Base-by-base conservation (phyloP, 176 grass and related monocot genomes). In the Oryza coarctata region DNA sequence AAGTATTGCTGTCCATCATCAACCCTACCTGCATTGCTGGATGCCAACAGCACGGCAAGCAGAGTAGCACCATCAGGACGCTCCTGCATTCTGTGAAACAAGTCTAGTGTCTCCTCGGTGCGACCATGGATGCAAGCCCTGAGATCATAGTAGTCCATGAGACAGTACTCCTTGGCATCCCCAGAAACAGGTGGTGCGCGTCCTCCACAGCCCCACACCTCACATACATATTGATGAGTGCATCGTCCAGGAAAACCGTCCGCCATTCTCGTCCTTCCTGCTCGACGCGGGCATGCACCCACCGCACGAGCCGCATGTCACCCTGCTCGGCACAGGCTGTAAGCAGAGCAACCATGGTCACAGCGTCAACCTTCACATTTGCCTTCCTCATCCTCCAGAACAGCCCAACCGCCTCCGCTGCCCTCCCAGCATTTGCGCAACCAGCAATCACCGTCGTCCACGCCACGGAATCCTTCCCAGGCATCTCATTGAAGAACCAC, bases 121-220 rank as follows among this genome's bases (percentile, higher is more conserved):
- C 68, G 78, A 22, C 92, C 87, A 73, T 90, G 87, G 11, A 73
- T 63, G 87, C 87, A 20, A 94, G 87, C 67, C 94, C 94, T 0
- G 75, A 87, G 32, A 97, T 97, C 79, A 94, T 88, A 29, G 86
- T 94, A 12, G 86, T 97, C 89, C 92, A 97, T 11, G 92, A 89
- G 70, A 86, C 57, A 55, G 92, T 92, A 57, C 43, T 86, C 85
- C 52, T 71, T 22, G 69, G 82, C 88, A 97, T 97, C 43, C 64
- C 47, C 32, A 39, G 65, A 78, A 92, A 94, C 79, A 94, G n/a
- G 41, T 70, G 39, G 39, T 32, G 41, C 1, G 90, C 88, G 12
- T 88, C 90, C 17, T 92, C 85, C 29, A 97, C 39, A 8, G 63
- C 83, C 6, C 90, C 87, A 7, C 89, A 97, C 62, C 74, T 92